Percentiles rank a stretch among this genome's conserved stretches.
phyloP scores from a whole-genome alignment of 192 early-diverging fungal species.

The Coemansia sp. region DNA sequence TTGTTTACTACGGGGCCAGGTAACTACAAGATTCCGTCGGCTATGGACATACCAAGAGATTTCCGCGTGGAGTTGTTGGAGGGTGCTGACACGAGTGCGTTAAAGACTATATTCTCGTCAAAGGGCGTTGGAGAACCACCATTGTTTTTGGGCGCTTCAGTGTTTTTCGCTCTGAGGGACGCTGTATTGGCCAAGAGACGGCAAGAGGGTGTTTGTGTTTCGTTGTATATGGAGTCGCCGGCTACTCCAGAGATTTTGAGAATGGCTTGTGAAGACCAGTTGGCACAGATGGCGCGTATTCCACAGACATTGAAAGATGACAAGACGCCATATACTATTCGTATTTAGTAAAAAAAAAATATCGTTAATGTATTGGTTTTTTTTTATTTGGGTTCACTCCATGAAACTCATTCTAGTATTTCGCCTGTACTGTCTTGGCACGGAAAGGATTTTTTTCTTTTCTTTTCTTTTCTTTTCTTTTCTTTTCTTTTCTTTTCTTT shows the following conservation, averaged over 20 bases:
- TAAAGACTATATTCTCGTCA: conserved; percentile 77
- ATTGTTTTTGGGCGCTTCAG: conserved; percentile 77
- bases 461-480: no score
- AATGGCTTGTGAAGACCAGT: conserved; percentile 68
- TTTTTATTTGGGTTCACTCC: no score
- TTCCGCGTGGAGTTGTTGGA: conserved; percentile 73
- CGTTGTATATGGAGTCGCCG: conserved; percentile 69
- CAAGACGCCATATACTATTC: conserved; percentile 31
- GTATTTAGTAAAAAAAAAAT: conserved; percentile 21
- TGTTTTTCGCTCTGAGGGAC: conserved; percentile 79
- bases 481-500: no score
- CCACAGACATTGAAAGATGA: conserved; percentile 28
- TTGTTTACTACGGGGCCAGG: conserved; percentile 83
- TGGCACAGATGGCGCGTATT: conserved; percentile 50
- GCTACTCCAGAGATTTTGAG: conserved; percentile 80
- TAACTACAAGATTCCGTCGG: conserved; percentile 87
- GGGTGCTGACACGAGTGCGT: conserved; percentile 54
- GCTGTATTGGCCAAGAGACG: conserved; percentile 70
- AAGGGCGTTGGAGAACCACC: conserved; percentile 91
- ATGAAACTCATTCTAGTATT: no score
- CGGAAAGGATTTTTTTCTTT: no score
- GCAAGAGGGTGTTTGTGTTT: conserved; percentile 40
- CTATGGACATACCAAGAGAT: conserved; percentile 80
- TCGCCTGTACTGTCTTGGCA: no score
- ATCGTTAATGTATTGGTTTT: background rate